Evolutionary conservation across 345 rosid species (phyloP), one percentile per base, ranked within the genome.

Genomic region (Ceriops zippeliana): DNA sequence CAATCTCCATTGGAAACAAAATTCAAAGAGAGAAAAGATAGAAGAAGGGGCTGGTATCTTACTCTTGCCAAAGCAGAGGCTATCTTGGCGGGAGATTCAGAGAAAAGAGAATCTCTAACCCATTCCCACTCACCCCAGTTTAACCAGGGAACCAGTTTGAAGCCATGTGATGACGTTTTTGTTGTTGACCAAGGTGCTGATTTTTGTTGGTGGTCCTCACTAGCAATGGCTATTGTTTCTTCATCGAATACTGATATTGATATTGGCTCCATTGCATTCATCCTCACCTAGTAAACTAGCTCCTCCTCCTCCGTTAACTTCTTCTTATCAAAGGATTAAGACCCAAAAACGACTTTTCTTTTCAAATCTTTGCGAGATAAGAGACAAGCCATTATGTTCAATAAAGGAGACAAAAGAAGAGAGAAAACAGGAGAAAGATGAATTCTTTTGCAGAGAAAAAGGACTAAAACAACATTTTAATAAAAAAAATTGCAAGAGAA

Each of bases 121-220:
- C 66, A 77, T 75, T 87, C 93, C 99, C 99, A 92, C 73, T 95
- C 98, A 22, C 84, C 77, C 98, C 99, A 92, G 64, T 73, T 92
- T 77, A 95, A 75, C 98, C 97, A 95, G 1, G 98, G 97, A 60
- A 93, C 96, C 70, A 85, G 74, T 64, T 84, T 89, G 83, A 73
- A 83, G 77, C 78, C 77, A 58, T 59, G 56, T n/a, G 86, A 75
- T 52, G 83, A 42, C 3, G 17, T 11, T 34, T 34, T 34, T 42
- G 49, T 42, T 2, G 19, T 42, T 42, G 49, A 42, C 17, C 46
- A 38, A 10, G 46, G 46, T 38, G 49, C 17, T 13, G 16, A 15
- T 3, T 42, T 42, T 42, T 42, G 49, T 42, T 42, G 49, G 16
- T 53, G 68, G 21, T 75, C 74, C 67, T 79, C 60, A 47, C 70